Percentiles rank a stretch among this genome's conserved stretches.
Evolutionary conservation across 768 basidiomycete genomes (phyloP).

Genomic region (Phallus indusiatus): DNA sequence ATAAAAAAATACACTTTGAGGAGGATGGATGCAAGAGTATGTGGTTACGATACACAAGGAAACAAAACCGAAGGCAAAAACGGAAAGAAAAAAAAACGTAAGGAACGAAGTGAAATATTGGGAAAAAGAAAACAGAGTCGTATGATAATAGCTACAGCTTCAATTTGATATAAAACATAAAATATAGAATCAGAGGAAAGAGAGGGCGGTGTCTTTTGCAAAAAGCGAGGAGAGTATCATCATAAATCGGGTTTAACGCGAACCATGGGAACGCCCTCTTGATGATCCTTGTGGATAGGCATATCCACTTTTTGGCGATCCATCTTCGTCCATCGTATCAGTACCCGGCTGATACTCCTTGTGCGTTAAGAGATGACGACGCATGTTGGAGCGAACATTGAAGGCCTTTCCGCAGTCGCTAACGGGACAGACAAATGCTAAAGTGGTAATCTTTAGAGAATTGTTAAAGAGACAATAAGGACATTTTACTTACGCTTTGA

Average conservation of each 20-base stretch:
- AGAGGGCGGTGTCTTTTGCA: too few species aligned
- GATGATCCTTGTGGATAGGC: background rate
- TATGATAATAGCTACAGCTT: too few species aligned
- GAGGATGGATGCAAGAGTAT: too few species aligned
- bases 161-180: too few species aligned
- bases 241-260: background rate
- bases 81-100: too few species aligned
- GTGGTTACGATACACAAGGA: too few species aligned
- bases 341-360: background rate
- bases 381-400: constrained; percentile 10
- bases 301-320: background rate
- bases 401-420: constrained; percentile 5
- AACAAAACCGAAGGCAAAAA: too few species aligned
- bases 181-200: too few species aligned
- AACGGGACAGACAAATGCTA: constrained; percentile 5
- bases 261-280: background rate
- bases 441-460: background rate
- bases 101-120: too few species aligned
- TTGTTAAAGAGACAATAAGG: background rate
- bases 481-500: background rate
- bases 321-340: background rate
- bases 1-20: too few species aligned
- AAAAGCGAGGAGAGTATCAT: background rate
- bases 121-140: too few species aligned
- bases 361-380: constrained; percentile 7